Base-by-base conservation (phyloP, 1,139 yeast species). In the Scheffersomyces titani region DNA sequence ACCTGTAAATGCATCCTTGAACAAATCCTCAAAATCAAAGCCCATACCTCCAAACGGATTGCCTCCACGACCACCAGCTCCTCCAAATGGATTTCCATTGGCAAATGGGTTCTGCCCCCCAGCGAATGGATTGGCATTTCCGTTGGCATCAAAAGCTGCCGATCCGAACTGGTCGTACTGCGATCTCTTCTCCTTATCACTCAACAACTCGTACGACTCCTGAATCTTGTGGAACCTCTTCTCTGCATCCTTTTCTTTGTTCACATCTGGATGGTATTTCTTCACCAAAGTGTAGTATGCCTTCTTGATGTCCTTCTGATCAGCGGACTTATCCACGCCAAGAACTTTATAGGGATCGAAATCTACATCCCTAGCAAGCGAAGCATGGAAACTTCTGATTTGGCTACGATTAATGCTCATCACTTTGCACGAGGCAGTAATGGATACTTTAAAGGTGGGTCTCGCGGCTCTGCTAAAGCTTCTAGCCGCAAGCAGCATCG, bases 121-220 rank as follows among this genome's bases (percentile, higher is more conserved):
- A 2, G 82, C 85, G 64, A 74, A 83, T 24, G 87, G 87, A 61
- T 81, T 84, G 50, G 83, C 83, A 55, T 84, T 86, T 2, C 88
- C 91, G 59, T 80, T 83, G 30, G 82, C 80, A 65, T 87, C 92
- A 69, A 92, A 92, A 0, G 96, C 97, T 11, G 91, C 83, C 0
- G 97, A 80, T 1, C 99, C 99, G 74, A 84, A 92, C 67, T 90
- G 96, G 69, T 96, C 99, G 69, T 86, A 94, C 68, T 93, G 97
- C 53, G 89, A 85, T 70, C 93, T 86, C 80, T 94, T 94, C 44
- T 85, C 86, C 58, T 93, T 90, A 71, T 94, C 97, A 53, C 92
- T 87, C 69, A 96, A 79, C 52, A 94, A 85, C 73, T 94, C 99
- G 69, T 96, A 94, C 6, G 98, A 96, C 62, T 91, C 96, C 71